Percentiles rank a stretch among this genome's conserved stretches.
These are phyloP conservation scores for Panicum hallii DNA, from an alignment of 202 grass and related monocot genomes.

Conservation along the genomic window DNA sequence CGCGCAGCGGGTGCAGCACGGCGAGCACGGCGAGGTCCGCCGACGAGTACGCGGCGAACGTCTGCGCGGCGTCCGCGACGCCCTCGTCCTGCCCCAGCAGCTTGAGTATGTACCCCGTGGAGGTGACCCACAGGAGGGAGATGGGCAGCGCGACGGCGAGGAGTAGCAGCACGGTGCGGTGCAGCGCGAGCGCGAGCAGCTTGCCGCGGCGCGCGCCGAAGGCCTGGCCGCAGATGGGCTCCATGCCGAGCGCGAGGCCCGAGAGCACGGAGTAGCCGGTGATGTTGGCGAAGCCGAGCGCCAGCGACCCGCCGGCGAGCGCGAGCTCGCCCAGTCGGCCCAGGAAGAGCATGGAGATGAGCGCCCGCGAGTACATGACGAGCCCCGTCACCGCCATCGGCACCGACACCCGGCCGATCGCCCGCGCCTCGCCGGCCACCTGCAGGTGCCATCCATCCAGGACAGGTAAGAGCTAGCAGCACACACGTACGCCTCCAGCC, in stretches of 20 bases:
- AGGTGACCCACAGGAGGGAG: slow-evolving; percentile 76
- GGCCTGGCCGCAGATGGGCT: slow-evolving; percentile 97
- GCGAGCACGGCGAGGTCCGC: slow-evolving; percentile 82
- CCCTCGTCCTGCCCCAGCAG: slow-evolving; percentile 74
- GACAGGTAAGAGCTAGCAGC: slow-evolving; percentile 36
- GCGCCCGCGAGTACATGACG: slow-evolving; percentile 87
- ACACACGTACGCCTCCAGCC: background rate
- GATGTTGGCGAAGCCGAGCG: slow-evolving; percentile 96
- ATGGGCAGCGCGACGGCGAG: slow-evolving; percentile 79
- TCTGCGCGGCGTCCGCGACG: slow-evolving; percentile 66
- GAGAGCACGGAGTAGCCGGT: slow-evolving; percentile 96
- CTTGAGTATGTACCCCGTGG: slow-evolving; percentile 55
- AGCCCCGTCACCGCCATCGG: slow-evolving; percentile 83
- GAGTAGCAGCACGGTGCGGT: slow-evolving; percentile 82
- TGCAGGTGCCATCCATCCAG: slow-evolving; percentile 35
- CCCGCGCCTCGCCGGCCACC: slow-evolving; percentile 75
- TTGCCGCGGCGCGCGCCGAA: slow-evolving; percentile 74
- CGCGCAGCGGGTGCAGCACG: slow-evolving; percentile 85
- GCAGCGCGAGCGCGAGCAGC: slow-evolving; percentile 80
- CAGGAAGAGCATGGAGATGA: slow-evolving; percentile 98
- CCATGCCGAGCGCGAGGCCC: slow-evolving; percentile 92
- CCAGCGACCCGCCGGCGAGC: slow-evolving; percentile 84
- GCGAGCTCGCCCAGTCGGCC: slow-evolving; percentile 75
- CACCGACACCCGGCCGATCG: slow-evolving; percentile 78
- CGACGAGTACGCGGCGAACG: slow-evolving; percentile 70